Percentiles rank a stretch among this genome's conserved stretches.
Conservation (phyloP, 2,329 filamentous ascomycete genomes). For the Penicillium sclerotiorum region DNA sequence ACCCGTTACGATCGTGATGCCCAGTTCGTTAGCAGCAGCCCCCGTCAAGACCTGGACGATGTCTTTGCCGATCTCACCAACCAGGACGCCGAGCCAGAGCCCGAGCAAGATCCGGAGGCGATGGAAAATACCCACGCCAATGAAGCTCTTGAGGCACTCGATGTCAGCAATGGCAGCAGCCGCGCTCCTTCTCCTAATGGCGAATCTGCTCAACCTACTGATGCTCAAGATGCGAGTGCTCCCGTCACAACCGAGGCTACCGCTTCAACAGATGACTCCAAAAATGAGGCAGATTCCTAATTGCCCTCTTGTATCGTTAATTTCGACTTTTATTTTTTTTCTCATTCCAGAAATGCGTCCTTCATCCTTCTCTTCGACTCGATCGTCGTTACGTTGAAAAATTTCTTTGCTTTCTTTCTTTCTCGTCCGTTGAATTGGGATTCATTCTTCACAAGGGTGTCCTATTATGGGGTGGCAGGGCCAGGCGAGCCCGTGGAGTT, state of each 20-base stretch:
- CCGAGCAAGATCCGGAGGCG: slow-evolving; percentile 33
- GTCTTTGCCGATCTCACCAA: slow-evolving; percentile 52
- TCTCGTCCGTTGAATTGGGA: slow-evolving; percentile 13
- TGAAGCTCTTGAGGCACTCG: slow-evolving; percentile 49
- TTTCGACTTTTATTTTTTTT: neutral
- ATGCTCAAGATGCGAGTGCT: slow-evolving; percentile 3
- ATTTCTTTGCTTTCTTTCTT: slow-evolving; percentile 9
- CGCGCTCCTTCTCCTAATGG: slow-evolving; percentile 33
- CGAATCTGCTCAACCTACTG: slow-evolving; percentile 17
- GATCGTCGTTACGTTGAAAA: no score
- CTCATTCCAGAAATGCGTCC: slow-evolving; percentile 10
- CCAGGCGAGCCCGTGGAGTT: slow-evolving; percentile 22
- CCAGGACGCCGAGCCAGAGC: slow-evolving; percentile 44
- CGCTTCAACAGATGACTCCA: neutral
- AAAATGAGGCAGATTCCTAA: neutral
- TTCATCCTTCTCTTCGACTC: slow-evolving; percentile 15
- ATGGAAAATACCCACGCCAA: slow-evolving; percentile 52
- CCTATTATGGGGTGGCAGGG: slow-evolving; percentile 24
- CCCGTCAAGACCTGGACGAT: slow-evolving; percentile 45
- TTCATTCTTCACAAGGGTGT: slow-evolving; percentile 21
- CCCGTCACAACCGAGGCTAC: neutral
- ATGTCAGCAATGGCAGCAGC: slow-evolving; percentile 42
- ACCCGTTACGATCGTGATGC: slow-evolving; percentile 40
- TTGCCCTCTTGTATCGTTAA: neutral
- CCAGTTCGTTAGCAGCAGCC: slow-evolving; percentile 38